A percentile compares a stretch with the other conserved stretches of the same genome.
phyloP scores from a whole-genome alignment of 495 filamentous ascomycete genomes.

The Penicillium parvum region DNA sequence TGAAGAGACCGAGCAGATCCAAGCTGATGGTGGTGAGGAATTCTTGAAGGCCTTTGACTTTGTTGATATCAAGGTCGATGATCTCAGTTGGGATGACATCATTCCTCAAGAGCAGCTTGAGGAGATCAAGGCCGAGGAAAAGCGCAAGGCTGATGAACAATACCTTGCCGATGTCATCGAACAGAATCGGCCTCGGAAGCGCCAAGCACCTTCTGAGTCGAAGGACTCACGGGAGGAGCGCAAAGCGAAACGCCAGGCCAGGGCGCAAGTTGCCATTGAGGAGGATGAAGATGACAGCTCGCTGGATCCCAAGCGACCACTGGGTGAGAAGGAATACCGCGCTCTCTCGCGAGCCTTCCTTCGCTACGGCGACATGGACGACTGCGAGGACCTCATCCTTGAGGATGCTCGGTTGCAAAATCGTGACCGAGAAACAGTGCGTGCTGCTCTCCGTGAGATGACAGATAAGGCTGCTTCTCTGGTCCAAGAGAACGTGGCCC shows the following conservation, averaged over 20 bases:
- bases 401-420: conserved; percentile 76
- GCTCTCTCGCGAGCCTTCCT: conserved; percentile 84
- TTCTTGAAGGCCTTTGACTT: conserved; percentile 87
- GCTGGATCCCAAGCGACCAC: conserved; percentile 76
- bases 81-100: conserved; percentile 94
- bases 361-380: conserved; percentile 81
- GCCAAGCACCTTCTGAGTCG: conserved; percentile 63
- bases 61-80: conserved; percentile 89
- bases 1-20: conserved; percentile 81
- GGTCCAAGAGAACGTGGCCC: conserved; percentile 61
- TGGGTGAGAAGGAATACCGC: conserved; percentile 85
- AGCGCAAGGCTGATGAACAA: conserved; percentile 72
- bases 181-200: conserved; percentile 81
- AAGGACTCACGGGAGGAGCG: conserved; percentile 78
- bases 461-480: conserved; percentile 63
- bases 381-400: conserved; percentile 79
- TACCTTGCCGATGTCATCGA: conserved; percentile 81
- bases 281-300: conserved; percentile 56
- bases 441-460: conserved; percentile 65
- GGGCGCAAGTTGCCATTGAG: conserved; percentile 63
- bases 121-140: conserved; percentile 82
- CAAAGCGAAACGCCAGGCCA: conserved; percentile 85
- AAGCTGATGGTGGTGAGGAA: conserved; percentile 87
- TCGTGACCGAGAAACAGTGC: conserved; percentile 73
- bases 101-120: conserved; percentile 91